Conservation (phyloP, 148 eudicot species). For the Fagopyrum homotropicum region DNA sequence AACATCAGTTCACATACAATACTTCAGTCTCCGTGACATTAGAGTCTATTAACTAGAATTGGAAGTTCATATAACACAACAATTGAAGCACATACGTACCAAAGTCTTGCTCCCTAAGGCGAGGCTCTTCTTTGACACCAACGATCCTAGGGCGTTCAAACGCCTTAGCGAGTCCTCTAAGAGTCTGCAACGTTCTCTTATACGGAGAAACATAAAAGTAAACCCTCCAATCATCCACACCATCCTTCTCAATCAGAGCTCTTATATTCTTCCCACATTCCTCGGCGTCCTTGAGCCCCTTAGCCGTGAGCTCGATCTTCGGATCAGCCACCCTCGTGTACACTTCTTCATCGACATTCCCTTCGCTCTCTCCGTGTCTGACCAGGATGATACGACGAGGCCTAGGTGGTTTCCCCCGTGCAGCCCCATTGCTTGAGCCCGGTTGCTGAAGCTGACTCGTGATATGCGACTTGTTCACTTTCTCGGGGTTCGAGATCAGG, state of each 20-base stretch:
- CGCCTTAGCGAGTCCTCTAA: constrained; percentile 35
- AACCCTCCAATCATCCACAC: constrained; percentile 42
- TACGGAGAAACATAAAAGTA: constrained; percentile 53
- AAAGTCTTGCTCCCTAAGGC: constrained; percentile 52
- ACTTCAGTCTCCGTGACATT: too few relatives aligned
- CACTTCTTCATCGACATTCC: constrained; percentile 39
- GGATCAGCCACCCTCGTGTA: constrained; percentile 49
- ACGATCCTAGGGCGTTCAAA: constrained; percentile 39
- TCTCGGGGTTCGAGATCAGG: too few relatives aligned
- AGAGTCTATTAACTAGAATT: too few relatives aligned
- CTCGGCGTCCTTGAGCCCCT: constrained; percentile 36
- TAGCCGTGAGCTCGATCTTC: constrained; percentile 30
- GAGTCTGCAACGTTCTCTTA: constrained; percentile 30
- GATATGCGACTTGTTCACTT: background rate
- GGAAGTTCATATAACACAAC: background rate
- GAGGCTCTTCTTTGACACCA: constrained; percentile 47
- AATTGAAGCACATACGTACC: constrained; percentile 19
- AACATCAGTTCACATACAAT: too few relatives aligned
- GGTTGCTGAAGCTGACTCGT: background rate
- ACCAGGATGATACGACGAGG: constrained; percentile 45
- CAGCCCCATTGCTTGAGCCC: background rate
- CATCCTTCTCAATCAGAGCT: constrained; percentile 35
- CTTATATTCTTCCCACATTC: constrained; percentile 33
- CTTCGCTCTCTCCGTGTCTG: constrained; percentile 50
- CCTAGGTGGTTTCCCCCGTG: constrained; percentile 25